Base-by-base conservation (phyloP, 1,284 basidiomycete species). In the Tilletia horrida region DNA sequence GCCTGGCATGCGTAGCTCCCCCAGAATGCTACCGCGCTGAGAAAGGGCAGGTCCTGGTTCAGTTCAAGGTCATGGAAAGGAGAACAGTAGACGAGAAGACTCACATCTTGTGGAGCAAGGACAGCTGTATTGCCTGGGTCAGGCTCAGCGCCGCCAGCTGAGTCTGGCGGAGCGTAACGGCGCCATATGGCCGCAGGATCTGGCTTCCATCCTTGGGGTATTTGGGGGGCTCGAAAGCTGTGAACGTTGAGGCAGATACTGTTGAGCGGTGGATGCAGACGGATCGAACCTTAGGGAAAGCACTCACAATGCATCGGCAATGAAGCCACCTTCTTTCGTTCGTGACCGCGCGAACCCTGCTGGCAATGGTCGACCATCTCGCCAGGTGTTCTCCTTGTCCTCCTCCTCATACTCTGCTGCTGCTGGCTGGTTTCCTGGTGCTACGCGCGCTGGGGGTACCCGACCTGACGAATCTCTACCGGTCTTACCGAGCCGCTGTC, bases 191-290 rank as follows among this genome's bases (percentile, higher is more conserved):
- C 84, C 23, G 84, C 85, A 0, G 95, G 95, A 77, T 93, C 86
- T 0, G 95, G 91, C 70, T 84, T 86, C 95, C 95, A 97, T 18
- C 87, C 89, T 66, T 86, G 80, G 0, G 93, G 92, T 47, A 94
- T 84, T 9, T 91, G 88, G 0, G 91, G 90, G 29, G 91, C 82
- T 1, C 82, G 85, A 73, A 78, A 92, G 87, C 21, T 86, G 84
- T 0, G 11, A 86, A 2, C 90, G 87, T 61, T 88, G 85, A 45
- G 87, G n/a, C n/a, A n/a, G n/a, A n/a, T n/a, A n/a, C n/a, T n/a
- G n/a, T n/a, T n/a, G n/a, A n/a, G n/a, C n/a, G n/a, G n/a, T n/a
- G n/a, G n/a, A n/a, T n/a, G n/a, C n/a, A n/a, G n/a, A n/a, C n/a
- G n/a, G n/a, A n/a, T n/a, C n/a, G n/a, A n/a, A n/a, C n/a, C n/a